Percentiles rank a stretch among this genome's conserved stretches.
Evolutionary conservation across 2,329 filamentous ascomycete species (phyloP).

Genomic region (Blumeriella jaapii): DNA sequence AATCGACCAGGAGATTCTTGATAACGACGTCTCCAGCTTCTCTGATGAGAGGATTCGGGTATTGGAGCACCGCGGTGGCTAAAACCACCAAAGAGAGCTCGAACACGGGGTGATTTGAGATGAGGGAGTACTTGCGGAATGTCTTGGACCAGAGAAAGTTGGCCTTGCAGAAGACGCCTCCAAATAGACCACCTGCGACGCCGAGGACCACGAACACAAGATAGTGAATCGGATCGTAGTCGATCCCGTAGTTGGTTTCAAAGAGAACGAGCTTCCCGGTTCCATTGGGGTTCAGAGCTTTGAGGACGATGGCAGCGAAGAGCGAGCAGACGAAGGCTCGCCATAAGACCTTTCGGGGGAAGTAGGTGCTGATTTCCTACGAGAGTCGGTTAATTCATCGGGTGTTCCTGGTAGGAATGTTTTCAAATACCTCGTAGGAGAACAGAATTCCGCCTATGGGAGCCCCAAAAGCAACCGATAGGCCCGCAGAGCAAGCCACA

Average conservation of each 20-base stretch:
- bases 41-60: conserved; percentile 41
- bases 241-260: conserved; percentile 45
- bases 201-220: conserved; percentile 45
- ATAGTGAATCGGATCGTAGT: conserved; percentile 44
- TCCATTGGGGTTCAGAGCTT: conserved; percentile 45
- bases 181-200: conserved; percentile 45
- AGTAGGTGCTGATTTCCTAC: conserved; percentile 47
- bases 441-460: conserved; percentile 51
- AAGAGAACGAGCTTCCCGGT: conserved; percentile 50
- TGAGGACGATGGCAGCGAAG: conserved; percentile 42
- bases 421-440: conserved; percentile 36
- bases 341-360: conserved; percentile 48
- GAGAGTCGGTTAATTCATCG: background rate
- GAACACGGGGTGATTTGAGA: conserved; percentile 43
- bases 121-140: conserved; percentile 39
- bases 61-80: conserved; percentile 42
- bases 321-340: conserved; percentile 46
- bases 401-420: background rate
- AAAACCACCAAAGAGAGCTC: conserved; percentile 44
- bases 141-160: conserved; percentile 45
- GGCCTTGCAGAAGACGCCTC: conserved; percentile 45
- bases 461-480: conserved; percentile 48
- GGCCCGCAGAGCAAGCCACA: conserved; percentile 42
- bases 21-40: conserved; percentile 45
- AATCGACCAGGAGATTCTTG: conserved; percentile 45